Evolutionary conservation across 2,329 filamentous ascomycete species (phyloP).

Genomic region (Talaromyces verruculosus): DNA sequence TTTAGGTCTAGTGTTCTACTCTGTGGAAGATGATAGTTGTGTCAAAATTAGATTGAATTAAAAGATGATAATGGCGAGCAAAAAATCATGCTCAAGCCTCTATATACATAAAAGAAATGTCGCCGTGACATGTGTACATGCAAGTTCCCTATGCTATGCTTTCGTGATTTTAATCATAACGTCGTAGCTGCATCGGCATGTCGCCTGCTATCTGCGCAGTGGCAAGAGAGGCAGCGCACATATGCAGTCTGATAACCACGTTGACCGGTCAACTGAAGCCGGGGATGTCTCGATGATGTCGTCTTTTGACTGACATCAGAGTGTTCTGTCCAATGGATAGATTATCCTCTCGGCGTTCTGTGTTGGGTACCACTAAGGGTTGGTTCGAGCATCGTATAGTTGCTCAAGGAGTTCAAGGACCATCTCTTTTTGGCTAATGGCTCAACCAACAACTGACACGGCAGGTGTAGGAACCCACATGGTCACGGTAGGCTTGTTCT

Average conservation of each 20-base stretch:
- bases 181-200: slow-evolving; percentile 5
- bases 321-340: neutral
- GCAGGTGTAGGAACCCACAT: slow-evolving; percentile 40
- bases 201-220: neutral
- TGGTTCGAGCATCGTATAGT: neutral
- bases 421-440: neutral
- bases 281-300: slow-evolving; percentile 12
- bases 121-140: slow-evolving; percentile 11
- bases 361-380: neutral
- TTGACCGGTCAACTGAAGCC: neutral
- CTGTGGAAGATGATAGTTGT: neutral
- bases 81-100: slow-evolving; percentile 4
- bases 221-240: neutral
- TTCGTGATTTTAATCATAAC: slow-evolving; percentile 2
- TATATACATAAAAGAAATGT: slow-evolving; percentile 6
- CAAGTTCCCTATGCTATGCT: neutral
- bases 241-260: neutral
- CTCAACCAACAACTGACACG: slow-evolving; percentile 28
- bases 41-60: neutral
- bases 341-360: neutral
- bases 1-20: neutral
- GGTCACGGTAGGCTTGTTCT: slow-evolving; percentile 35
- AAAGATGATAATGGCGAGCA: neutral
- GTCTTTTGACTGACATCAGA: slow-evolving; percentile 7
- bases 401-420: neutral